Evolutionary conservation across 306 rosid species (phyloP).

Genomic region (Casuarina cunninghamiana): DNA sequence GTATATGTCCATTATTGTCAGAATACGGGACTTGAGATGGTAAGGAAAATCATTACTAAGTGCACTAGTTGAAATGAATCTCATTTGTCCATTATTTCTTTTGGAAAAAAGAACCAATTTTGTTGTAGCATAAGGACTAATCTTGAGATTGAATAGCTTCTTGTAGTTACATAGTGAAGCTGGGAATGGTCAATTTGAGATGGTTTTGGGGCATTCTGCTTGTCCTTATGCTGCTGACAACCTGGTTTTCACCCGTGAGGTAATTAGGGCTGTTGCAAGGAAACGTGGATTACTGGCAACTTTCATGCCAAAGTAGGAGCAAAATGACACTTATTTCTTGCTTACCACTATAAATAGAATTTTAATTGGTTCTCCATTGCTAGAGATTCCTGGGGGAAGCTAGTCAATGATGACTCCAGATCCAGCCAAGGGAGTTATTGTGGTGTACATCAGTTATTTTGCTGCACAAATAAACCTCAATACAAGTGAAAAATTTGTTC

Average conservation of each 20-base stretch:
- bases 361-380: not conserved
- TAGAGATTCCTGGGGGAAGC: not conserved
- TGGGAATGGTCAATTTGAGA: conserved; percentile 89
- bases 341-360: not conserved
- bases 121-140: no score
- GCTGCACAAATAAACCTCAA: conserved; percentile 1
- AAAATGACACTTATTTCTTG: not conserved
- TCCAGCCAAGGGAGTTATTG: not conserved
- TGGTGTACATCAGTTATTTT: not conserved
- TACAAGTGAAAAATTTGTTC: conserved; percentile 9
- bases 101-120: no score
- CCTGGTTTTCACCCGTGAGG: conserved; percentile 73
- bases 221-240: conserved; percentile 73
- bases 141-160: no score
- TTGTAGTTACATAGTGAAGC: conserved; percentile 78
- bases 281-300: conserved; percentile 82
- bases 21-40: no score
- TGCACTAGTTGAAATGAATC: no score
- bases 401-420: not conserved
- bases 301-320: conserved; percentile 85
- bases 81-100: no score
- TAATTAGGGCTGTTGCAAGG: conserved; percentile 71
- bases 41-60: no score
- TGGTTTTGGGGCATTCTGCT: conserved; percentile 53
- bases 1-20: no score